Base-by-base conservation (phyloP, 345 rosid species). In the Luvunga scandens region DNA sequence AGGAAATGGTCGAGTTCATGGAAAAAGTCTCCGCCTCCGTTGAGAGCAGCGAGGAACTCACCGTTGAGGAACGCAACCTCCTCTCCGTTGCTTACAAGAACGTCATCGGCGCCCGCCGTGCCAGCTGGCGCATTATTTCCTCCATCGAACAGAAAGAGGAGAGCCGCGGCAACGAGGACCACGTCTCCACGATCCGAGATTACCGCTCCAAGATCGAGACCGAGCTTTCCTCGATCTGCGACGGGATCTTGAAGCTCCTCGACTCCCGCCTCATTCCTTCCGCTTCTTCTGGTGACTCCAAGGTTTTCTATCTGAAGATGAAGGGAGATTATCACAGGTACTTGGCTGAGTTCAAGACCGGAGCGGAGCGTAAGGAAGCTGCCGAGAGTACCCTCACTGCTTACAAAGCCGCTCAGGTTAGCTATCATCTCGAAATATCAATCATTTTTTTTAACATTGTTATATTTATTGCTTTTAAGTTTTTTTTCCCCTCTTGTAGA, bases 21-120 rank as follows among this genome's bases (percentile, higher is more conserved):
- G 97, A 94, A 84, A 91, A 91, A 76, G 96, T 94, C 66, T 85
- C 96, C 4, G 84, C 88, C 66, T 62, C 92, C 39, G 86, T 72
- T 6, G 90, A 87, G 25, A 75, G 77, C 8, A 75, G 81, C 66
- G 95, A 90, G 55, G 98, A 91, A 78, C 94, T 94, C 75, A 85
- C 89, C 71, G 89, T 94, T 5, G 97, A 94, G 84, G 97, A 95
- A 83, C 80, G 98, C 14, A 95, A 93, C 86, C 98, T 95, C 75
- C 98, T 95, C 77, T 95, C 98, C 30, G 98, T 95, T 7, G 98
- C 98, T 30, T 95, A 95, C 88, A 95, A 95, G 85, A 93, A 95
- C 88, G 98, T 95, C 63, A 95, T 95, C 84, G 98, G 98, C 28
- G 95, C 98, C 4, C 88, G 97, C 42, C 92, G 96, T 45, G 98